A percentile compares a stretch with the other conserved stretches of the same genome.
These are phyloP conservation scores for Pelargonium nanum DNA, from an alignment of 345 rosid genomes.

Conservation along the genomic window DNA sequence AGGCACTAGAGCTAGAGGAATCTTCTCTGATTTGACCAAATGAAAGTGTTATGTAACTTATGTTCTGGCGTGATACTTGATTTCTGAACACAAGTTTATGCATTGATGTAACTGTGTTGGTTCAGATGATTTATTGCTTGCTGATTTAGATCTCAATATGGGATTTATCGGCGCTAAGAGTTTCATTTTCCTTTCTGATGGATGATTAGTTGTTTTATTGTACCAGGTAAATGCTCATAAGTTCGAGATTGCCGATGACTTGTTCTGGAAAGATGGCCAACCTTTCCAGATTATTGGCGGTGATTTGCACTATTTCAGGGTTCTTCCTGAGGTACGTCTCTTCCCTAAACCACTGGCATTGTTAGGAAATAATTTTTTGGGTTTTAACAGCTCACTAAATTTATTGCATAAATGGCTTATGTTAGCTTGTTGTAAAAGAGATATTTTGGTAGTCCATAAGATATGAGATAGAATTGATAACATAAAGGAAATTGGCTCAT, in stretches of 20 bases:
- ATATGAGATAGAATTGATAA: neutral
- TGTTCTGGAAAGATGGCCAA: slow-evolving; percentile 69
- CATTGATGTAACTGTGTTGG: too few relatives aligned
- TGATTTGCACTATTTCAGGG: slow-evolving; percentile 84
- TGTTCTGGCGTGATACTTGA: neutral
- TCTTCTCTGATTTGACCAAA: neutral
- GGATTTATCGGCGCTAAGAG: neutral
- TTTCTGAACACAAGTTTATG: neutral
- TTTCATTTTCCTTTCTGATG: neutral
- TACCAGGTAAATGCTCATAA: slow-evolving; percentile 23
- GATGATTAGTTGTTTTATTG: neutral
- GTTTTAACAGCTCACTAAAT: neutral
- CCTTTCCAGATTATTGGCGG: slow-evolving; percentile 81
- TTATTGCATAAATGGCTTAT: neutral
- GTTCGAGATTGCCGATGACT: slow-evolving; percentile 65
- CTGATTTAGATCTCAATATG: neutral
- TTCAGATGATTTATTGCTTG: neutral
- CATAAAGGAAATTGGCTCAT: too few relatives aligned
- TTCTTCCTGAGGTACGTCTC: slow-evolving; percentile 60
- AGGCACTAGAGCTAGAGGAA: neutral
- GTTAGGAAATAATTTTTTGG: too few relatives aligned
- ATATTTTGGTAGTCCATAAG: neutral
- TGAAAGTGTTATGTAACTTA: neutral
- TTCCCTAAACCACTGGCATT: too few relatives aligned
- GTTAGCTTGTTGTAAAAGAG: neutral